These are phyloP conservation scores for Echria macrotheca DNA, from an alignment of 495 filamentous ascomycete genomes.

Conservation along the genomic window DNA sequence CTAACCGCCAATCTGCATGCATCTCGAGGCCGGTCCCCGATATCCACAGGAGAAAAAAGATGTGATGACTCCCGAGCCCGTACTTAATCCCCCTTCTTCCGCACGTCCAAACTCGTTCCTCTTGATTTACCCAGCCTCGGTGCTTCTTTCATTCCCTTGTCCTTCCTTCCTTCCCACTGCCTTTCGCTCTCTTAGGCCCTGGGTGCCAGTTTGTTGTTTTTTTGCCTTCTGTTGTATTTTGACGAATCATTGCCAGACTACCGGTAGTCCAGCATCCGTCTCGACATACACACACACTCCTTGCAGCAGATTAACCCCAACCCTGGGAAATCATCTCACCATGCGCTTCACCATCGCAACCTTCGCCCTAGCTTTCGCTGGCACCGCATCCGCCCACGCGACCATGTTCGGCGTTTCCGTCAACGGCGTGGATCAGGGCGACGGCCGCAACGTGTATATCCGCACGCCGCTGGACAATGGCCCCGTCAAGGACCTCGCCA, in stretches of 20 bases:
- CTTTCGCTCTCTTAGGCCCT: background rate
- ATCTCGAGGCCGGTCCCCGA: background rate
- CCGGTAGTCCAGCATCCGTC: background rate
- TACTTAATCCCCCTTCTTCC: background rate
- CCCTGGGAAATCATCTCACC: background rate
- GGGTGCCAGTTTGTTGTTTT: too few relatives aligned
- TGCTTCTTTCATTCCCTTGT: background rate
- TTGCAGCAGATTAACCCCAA: background rate
- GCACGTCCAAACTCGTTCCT: too few relatives aligned
- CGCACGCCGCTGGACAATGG: constrained; percentile 44
- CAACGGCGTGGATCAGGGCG: constrained; percentile 44
- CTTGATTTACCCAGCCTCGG: background rate
- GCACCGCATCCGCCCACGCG: constrained; percentile 40
- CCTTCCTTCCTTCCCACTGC: background rate
- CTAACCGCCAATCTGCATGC: background rate
- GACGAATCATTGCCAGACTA: background rate
- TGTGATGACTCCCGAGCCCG: background rate
- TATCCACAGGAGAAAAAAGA: background rate
- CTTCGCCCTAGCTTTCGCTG: constrained; percentile 32
- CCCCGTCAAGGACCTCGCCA: constrained; percentile 47
- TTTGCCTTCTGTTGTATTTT: too few relatives aligned
- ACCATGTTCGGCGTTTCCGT: constrained; percentile 40
- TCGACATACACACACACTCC: background rate
- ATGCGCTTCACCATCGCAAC: constrained; percentile 16
- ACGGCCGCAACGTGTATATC: constrained; percentile 36